Evolutionary conservation across 352 stramenopile species (phyloP).

Genomic region (Phytophthora nicotianae): DNA sequence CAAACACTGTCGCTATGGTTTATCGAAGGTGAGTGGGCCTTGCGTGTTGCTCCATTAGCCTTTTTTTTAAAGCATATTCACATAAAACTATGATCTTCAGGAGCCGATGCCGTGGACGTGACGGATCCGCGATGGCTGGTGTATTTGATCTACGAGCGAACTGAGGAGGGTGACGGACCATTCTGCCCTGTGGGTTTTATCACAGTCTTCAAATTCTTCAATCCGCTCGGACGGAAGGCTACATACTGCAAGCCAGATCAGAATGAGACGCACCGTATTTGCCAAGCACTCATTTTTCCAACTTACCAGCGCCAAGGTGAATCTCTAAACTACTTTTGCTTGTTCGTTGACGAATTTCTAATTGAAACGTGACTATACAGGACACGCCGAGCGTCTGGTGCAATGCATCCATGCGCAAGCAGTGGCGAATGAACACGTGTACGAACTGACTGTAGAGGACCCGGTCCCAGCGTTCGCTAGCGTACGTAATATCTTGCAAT

Average conservation of each 20-base stretch:
- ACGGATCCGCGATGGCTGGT: conserved; percentile 75
- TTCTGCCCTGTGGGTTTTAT: conserved; percentile 69
- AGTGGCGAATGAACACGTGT: conserved; percentile 56
- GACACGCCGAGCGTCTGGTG: conserved; percentile 78
- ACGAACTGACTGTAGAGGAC: conserved; percentile 88
- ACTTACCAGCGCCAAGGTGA: conserved; percentile 79
- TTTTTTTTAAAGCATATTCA: neutral
- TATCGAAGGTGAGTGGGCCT: conserved; percentile 83
- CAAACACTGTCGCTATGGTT: conserved; percentile 84
- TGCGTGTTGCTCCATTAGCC: neutral
- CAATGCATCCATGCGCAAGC: conserved; percentile 66
- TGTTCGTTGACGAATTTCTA: conserved; percentile 1
- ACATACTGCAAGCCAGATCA: conserved; percentile 37
- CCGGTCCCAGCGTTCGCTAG: conserved; percentile 77
- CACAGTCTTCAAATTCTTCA: conserved; percentile 87
- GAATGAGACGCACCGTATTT: conserved; percentile 84
- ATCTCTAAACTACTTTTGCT: neutral
- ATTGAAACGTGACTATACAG: conserved; percentile 27
- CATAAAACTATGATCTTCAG: conserved; percentile 22
- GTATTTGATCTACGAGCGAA: conserved; percentile 78
- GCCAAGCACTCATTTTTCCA: conserved; percentile 81
- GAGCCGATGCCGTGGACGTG: conserved; percentile 76
- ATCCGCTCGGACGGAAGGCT: conserved; percentile 67
- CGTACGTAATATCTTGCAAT: conserved; percentile 34
- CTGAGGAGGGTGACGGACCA: conserved; percentile 1